Percentiles rank a stretch among this genome's conserved stretches.
Evolutionary conservation across 257 asterid species (phyloP).

Genomic region (Primulina huaijiensis): DNA sequence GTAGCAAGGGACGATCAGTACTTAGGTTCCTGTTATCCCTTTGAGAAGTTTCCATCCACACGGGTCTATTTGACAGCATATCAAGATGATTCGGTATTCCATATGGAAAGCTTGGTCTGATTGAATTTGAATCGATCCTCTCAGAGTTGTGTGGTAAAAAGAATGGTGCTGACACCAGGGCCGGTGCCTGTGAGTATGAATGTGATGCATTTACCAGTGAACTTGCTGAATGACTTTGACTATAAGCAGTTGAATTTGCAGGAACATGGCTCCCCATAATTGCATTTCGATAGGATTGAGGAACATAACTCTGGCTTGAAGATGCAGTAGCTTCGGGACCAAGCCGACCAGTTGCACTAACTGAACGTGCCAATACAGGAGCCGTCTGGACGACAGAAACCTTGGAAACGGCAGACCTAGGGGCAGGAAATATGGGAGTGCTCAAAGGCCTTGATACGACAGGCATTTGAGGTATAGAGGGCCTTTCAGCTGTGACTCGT

Average conservation of each 20-base stretch:
- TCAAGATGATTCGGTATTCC: conserved; percentile 53
- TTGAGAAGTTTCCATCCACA: conserved; percentile 54
- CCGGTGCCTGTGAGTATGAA: conserved; percentile 46
- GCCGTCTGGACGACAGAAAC: conserved; percentile 53
- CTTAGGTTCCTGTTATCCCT: conserved; percentile 39
- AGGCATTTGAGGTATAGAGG: conserved; percentile 38
- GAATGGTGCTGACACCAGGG: conserved; percentile 42
- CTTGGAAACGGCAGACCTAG: conserved; percentile 49
- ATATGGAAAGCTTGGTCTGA: conserved; percentile 47
- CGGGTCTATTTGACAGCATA: conserved; percentile 41
- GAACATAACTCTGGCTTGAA: conserved; percentile 48
- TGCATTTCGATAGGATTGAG: conserved; percentile 85
- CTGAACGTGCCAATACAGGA: conserved; percentile 66
- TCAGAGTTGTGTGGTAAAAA: conserved; percentile 47
- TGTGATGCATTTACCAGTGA: conserved; percentile 42
- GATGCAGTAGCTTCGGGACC: conserved; percentile 56
- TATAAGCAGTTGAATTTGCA: conserved; percentile 43
- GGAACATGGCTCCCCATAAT: conserved; percentile 55
- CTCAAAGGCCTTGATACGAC: conserved; percentile 77
- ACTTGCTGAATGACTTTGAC: conserved; percentile 47
- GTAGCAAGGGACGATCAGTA: conserved; percentile 35
- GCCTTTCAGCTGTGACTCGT: conserved; percentile 39
- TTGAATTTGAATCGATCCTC: conserved; percentile 43
- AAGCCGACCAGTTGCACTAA: conserved; percentile 71
- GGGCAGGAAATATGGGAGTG: conserved; percentile 63